Conservation (phyloP, 2,329 filamentous ascomycete species). For the Microcera coccophila region DNA sequence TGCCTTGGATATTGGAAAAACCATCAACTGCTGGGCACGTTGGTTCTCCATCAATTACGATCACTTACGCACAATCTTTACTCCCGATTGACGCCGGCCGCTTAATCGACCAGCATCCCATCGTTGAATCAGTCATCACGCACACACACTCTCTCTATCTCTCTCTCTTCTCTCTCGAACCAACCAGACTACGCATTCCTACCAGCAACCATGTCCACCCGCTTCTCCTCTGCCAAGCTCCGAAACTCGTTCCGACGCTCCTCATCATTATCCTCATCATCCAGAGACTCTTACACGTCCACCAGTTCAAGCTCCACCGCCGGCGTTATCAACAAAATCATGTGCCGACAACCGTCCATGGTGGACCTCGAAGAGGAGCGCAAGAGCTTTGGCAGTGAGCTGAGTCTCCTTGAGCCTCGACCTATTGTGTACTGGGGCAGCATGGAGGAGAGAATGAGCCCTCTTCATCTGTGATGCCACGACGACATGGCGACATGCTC, state of each 20-base stretch:
- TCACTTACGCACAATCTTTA: too few relatives aligned
- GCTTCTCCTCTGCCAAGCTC: constrained; percentile 48
- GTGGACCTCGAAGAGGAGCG: constrained; percentile 57
- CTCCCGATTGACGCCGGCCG: background rate
- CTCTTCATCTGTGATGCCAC: constrained; percentile 23
- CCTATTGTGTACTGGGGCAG: constrained; percentile 62
- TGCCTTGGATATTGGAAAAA: constrained; percentile 18
- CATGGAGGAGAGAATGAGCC: constrained; percentile 56
- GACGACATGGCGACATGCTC: background rate
- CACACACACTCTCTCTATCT: background rate
- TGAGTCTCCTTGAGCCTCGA: constrained; percentile 57
- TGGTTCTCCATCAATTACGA: constrained; percentile 5
- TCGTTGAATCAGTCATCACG: background rate
- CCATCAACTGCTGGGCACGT: constrained; percentile 25
- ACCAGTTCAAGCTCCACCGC: constrained; percentile 44
- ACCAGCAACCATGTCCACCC: constrained; percentile 48
- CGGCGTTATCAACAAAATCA: constrained; percentile 56
- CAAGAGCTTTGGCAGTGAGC: constrained; percentile 48
- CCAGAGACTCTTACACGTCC: constrained; percentile 37
- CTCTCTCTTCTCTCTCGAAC: background rate
- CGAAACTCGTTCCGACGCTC: constrained; percentile 52
- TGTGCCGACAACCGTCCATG: constrained; percentile 55
- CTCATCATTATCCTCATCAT: constrained; percentile 40
- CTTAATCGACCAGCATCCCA: background rate
- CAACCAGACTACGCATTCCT: constrained; percentile 24